Conservation (phyloP, 202 grass and related monocot species). For the Elaeis oleifera region DNA sequence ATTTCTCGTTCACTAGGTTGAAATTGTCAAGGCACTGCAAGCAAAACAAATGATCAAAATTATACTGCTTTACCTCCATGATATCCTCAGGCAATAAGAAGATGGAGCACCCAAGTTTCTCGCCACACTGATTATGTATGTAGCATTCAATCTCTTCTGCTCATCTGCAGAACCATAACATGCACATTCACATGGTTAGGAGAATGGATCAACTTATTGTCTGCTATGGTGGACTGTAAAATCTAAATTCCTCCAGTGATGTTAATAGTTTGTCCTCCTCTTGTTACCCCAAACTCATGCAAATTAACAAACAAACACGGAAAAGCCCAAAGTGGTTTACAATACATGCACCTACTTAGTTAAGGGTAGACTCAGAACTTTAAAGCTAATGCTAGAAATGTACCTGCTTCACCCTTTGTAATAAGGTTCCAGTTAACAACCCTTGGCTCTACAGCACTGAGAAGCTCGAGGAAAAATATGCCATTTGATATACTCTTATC, state of each 20-base stretch:
- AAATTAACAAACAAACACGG: too few relatives aligned
- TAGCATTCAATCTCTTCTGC: slow-evolving; percentile 59
- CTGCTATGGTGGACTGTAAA: too few relatives aligned
- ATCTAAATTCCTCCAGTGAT: too few relatives aligned
- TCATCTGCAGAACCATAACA: slow-evolving; percentile 36
- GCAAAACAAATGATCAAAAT: not conserved
- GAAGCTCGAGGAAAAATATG: slow-evolving; percentile 63
- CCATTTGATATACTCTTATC: slow-evolving; percentile 53
- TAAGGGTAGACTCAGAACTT: too few relatives aligned
- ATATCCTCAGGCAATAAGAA: slow-evolving; percentile 78
- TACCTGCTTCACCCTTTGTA: slow-evolving; percentile 63
- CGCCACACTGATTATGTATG: slow-evolving; percentile 70
- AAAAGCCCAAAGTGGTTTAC: too few relatives aligned
- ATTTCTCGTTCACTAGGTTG: too few relatives aligned
- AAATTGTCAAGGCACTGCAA: too few relatives aligned
- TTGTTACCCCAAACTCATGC: too few relatives aligned
- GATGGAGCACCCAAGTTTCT: slow-evolving; percentile 63
- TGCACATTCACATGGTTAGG: too few relatives aligned
- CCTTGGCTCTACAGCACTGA: slow-evolving; percentile 45
- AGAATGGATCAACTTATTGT: too few relatives aligned
- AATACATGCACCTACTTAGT: too few relatives aligned
- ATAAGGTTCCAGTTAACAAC: slow-evolving; percentile 56
- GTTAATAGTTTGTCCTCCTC: too few relatives aligned
- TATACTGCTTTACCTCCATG: slow-evolving; percentile 48
- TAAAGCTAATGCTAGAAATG: not conserved